Percentiles rank a stretch among this genome's conserved stretches.
Conservation (phyloP, 305 asterid genomes). For the Solanum hybrid region DNA sequence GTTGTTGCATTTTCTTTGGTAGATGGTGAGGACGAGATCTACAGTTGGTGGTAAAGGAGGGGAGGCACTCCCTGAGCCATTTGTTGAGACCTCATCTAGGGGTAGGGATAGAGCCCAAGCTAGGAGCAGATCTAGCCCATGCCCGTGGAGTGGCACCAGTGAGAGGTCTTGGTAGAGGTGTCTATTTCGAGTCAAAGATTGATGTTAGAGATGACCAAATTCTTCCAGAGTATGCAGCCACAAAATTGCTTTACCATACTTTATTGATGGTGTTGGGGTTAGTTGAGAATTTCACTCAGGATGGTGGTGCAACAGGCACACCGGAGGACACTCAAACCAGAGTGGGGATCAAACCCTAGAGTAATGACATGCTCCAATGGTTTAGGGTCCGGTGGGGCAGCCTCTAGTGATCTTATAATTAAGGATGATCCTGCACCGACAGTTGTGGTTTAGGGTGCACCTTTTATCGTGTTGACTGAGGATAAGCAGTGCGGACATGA, state of each 20-base stretch:
- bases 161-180: background rate
- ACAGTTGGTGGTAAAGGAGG: background rate
- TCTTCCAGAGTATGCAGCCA: background rate
- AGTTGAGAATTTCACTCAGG: background rate
- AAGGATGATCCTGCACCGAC: background rate
- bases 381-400: background rate
- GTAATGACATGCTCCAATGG: no score
- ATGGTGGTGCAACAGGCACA: background rate
- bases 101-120: background rate
- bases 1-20: background rate
- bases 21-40: background rate
- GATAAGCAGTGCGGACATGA: no score
- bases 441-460: no score
- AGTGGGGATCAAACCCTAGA: background rate
- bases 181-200: background rate
- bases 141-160: background rate
- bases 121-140: background rate
- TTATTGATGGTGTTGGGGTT: background rate
- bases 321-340: background rate
- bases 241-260: background rate
- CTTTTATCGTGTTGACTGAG: no score
- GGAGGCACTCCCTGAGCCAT: background rate
- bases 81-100: background rate
- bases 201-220: background rate
- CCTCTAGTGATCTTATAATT: background rate